Conservation (phyloP, 2,329 filamentous ascomycete species). For the Penicillium palitans region DNA sequence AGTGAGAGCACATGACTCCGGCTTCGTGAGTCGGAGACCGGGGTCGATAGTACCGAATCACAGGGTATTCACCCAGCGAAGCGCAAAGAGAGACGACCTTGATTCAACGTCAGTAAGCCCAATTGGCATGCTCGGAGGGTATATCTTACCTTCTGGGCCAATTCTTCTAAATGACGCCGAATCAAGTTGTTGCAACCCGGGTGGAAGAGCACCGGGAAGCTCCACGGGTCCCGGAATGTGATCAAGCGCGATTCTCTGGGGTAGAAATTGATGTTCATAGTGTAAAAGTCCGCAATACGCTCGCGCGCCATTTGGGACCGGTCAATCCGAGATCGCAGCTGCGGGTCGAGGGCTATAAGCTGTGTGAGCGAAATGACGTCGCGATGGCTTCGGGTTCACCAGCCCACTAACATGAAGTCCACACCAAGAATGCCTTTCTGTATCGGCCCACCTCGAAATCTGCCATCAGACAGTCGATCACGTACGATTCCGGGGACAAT, state of each 20-base stretch:
- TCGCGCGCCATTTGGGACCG: slow-evolving; percentile 67
- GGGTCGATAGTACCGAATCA: slow-evolving; percentile 87
- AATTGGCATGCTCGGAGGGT: not conserved
- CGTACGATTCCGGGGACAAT: slow-evolving; percentile 78
- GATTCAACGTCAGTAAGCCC: slow-evolving; percentile 20
- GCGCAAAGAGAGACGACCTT: slow-evolving; percentile 86
- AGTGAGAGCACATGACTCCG: slow-evolving; percentile 78
- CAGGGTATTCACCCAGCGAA: slow-evolving; percentile 88
- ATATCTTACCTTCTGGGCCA: slow-evolving; percentile 79
- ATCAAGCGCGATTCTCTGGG: slow-evolving; percentile 88
- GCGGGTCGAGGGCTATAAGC: slow-evolving; percentile 63
- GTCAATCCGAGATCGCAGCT: slow-evolving; percentile 72
- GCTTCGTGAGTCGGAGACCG: slow-evolving; percentile 77
- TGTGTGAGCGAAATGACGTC: slow-evolving; percentile 24
- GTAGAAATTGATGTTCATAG: slow-evolving; percentile 83
- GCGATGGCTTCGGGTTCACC: slow-evolving; percentile 1
- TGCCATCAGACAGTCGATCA: slow-evolving; percentile 90
- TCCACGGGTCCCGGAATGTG: slow-evolving; percentile 92
- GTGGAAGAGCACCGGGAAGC: slow-evolving; percentile 90
- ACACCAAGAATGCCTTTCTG: slow-evolving; percentile 75
- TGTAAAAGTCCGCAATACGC: slow-evolving; percentile 76
- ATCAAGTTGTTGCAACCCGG: slow-evolving; percentile 84
- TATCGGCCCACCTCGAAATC: slow-evolving; percentile 87
- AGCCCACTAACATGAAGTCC: slow-evolving; percentile 65
- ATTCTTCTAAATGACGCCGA: slow-evolving; percentile 73